Percentiles rank a stretch among this genome's conserved stretches.
Conservation (phyloP, 2,329 filamentous ascomycete genomes). For the Epicoccum nigrum region DNA sequence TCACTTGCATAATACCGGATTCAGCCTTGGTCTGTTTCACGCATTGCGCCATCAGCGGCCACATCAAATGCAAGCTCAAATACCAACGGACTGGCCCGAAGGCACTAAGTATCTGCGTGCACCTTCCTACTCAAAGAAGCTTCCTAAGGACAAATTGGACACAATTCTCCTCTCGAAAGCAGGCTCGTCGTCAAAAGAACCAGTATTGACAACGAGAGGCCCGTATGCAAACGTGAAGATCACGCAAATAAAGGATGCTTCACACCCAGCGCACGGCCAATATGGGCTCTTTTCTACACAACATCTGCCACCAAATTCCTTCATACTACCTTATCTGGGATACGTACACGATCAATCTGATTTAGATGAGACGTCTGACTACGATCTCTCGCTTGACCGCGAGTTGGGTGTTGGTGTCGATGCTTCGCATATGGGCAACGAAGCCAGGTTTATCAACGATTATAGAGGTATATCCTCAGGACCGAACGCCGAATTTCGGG, state of each 20-base stretch:
- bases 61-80: constrained; percentile 3
- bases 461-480: constrained; percentile 55
- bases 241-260: constrained; percentile 45
- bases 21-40: too few relatives aligned
- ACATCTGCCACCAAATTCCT: constrained; percentile 52
- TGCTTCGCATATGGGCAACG: constrained; percentile 56
- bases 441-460: constrained; percentile 61
- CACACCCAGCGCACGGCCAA: constrained; percentile 57
- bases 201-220: constrained; percentile 21
- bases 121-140: constrained; percentile 41
- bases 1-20: too few relatives aligned
- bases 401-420: constrained; percentile 57
- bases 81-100: constrained; percentile 43
- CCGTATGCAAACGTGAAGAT: constrained; percentile 52
- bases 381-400: constrained; percentile 59
- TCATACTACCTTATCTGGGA: constrained; percentile 59
- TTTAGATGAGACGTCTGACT: constrained; percentile 53
- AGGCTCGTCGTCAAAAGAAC: constrained; percentile 22
- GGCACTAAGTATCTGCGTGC: constrained; percentile 35
- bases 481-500: constrained; percentile 54
- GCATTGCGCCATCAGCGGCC: too few relatives aligned
- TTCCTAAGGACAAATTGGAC: constrained; percentile 30
- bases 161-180: constrained; percentile 30
- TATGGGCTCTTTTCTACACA: constrained; percentile 56
- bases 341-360: constrained; percentile 54